phyloP scores from a whole-genome alignment of 306 rosid genomes.

The Fagus sylvatica region DNA sequence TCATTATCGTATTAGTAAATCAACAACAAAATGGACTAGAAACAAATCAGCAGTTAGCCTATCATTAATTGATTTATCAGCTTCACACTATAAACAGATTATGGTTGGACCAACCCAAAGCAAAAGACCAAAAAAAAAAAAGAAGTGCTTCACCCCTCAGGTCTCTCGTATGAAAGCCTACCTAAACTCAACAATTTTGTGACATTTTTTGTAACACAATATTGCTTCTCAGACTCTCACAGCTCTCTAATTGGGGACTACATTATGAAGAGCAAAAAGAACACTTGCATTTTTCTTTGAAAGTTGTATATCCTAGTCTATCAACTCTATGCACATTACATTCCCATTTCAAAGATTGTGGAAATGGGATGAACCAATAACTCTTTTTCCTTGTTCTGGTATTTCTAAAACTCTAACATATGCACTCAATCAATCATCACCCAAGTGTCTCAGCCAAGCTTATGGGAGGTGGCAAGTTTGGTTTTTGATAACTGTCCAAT shows the following conservation, averaged over 20 bases:
- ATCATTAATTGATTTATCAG: slow-evolving; percentile 15
- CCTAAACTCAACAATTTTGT: background rate
- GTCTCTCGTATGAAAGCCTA: background rate
- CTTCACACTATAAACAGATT: slow-evolving; percentile 33
- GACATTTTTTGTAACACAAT: background rate
- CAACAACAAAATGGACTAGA: slow-evolving; percentile 15
- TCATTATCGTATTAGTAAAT: background rate
- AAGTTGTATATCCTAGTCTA: slow-evolving; percentile 20
- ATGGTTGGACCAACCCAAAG: slow-evolving; percentile 14
- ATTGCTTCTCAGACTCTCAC: background rate
- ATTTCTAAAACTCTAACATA: slow-evolving; percentile 1
- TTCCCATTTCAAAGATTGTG: slow-evolving; percentile 6
- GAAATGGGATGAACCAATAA: background rate
- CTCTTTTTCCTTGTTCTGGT: slow-evolving; percentile 10
- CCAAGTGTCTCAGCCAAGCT: slow-evolving; percentile 34
- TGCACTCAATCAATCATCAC: slow-evolving; percentile 1
- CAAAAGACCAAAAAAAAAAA: slow-evolving; percentile 8
- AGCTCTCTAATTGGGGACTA: slow-evolving; percentile 11
- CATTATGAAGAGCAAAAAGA: slow-evolving; percentile 3
- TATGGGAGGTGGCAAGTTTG: slow-evolving; percentile 38
- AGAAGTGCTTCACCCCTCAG: slow-evolving; percentile 6
- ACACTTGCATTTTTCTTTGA: slow-evolving; percentile 17
- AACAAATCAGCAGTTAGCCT: slow-evolving; percentile 32
- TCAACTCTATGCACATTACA: slow-evolving; percentile 25
- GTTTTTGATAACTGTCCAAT: slow-evolving; percentile 35